These are phyloP conservation scores for Dothidotthia symphoricarpi DNA, from an alignment of 2,329 filamentous ascomycete genomes.

Conservation along the genomic window DNA sequence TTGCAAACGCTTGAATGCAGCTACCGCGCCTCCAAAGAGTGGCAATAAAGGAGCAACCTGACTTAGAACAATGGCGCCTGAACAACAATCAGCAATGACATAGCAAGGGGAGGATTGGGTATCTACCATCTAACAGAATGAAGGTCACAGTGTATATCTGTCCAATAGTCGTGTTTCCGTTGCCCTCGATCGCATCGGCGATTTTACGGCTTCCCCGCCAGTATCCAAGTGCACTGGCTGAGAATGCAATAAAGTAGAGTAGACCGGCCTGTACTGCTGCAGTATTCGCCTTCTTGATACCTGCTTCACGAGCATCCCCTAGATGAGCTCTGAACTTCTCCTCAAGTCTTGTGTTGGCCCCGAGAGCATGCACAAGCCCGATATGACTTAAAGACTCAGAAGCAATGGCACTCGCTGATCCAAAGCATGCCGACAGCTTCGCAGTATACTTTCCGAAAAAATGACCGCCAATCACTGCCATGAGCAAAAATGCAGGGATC, in stretches of 20 bases:
- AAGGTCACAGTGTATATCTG: conserved; percentile 58
- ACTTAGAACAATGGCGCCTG: conserved; percentile 49
- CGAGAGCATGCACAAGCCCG: conserved; percentile 62
- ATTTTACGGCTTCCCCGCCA: conserved; percentile 64
- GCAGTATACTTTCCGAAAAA: conserved; percentile 55
- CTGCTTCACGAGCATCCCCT: conserved; percentile 51
- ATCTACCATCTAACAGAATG: conserved; percentile 52
- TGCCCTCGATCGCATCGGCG: conserved; percentile 43
- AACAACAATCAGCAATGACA: conserved; percentile 6
- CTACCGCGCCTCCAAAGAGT: conserved; percentile 50
- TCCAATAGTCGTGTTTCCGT: conserved; percentile 42
- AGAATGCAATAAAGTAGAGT: conserved; percentile 67
- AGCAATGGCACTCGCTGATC: conserved; percentile 61
- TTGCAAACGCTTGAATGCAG: conserved; percentile 59
- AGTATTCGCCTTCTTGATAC: conserved; percentile 58
- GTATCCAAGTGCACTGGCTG: conserved; percentile 65
- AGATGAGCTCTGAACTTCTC: conserved; percentile 58
- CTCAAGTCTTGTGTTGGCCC: conserved; percentile 59
- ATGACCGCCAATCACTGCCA: conserved; percentile 56
- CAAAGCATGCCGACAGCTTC: conserved; percentile 54
- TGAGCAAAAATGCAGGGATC: conserved; percentile 61
- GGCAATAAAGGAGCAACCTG: conserved; percentile 51
- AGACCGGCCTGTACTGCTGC: conserved; percentile 60
- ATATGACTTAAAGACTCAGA: conserved; percentile 62
- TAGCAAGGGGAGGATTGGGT: neutral